phyloP scores from a whole-genome alignment of 371 early-diverging fungal species.

The Saksenaea vasiformis region DNA sequence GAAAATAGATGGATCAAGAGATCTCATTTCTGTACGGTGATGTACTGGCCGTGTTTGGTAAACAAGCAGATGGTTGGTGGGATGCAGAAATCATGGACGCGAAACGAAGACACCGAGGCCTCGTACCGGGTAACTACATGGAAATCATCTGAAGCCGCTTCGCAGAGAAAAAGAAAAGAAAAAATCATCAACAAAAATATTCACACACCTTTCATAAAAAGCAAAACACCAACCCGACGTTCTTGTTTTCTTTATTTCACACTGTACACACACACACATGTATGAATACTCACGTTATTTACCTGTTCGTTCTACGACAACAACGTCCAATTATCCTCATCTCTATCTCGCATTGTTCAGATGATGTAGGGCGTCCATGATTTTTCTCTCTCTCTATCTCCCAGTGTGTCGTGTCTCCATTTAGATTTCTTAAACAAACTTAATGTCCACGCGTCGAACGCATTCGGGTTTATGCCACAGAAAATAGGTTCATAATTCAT shows the following conservation, averaged over 20 bases:
- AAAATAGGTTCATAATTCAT: constrained; percentile 16
- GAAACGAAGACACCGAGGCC: constrained; percentile 30
- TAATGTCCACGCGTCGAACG: constrained; percentile 6
- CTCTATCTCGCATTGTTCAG: not conserved
- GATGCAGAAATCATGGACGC: constrained; percentile 37
- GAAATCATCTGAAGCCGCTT: not conserved
- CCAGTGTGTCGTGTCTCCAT: constrained; percentile 2
- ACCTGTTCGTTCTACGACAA: constrained; percentile 3
- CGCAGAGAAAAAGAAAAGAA: not conserved
- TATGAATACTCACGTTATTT: constrained; percentile 2
- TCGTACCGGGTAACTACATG: constrained; percentile 55
- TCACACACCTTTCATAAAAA: not conserved
- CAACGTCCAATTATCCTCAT: constrained; percentile 3
- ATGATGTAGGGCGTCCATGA: constrained; percentile 1
- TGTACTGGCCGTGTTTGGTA: constrained; percentile 34
- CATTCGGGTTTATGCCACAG: constrained; percentile 7
- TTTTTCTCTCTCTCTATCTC: constrained; percentile 4
- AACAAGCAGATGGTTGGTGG: constrained; percentile 58
- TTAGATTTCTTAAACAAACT: not conserved
- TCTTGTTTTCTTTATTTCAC: no score
- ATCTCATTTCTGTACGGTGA: constrained; percentile 41
- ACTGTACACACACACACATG: not conserved
- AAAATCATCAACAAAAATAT: not conserved
- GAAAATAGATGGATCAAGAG: not conserved
- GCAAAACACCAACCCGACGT: no score